Evolutionary conservation across 306 rosid genomes (phyloP), one percentile per base, ranked within the genome.

Genomic region (Phaseolus lunatus): DNA sequence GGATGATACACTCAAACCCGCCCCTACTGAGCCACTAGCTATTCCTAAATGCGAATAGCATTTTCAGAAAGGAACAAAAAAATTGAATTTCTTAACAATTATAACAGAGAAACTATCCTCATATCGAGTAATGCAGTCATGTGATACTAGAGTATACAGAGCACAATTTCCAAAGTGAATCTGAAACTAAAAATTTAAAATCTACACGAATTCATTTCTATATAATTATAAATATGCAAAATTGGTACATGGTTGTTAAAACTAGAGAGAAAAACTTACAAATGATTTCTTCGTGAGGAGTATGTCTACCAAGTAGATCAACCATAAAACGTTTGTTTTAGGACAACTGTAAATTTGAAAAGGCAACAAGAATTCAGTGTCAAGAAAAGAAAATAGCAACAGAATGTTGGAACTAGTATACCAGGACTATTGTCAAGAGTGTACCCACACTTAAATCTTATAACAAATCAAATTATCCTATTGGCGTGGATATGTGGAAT

Each of bases 301-400:
- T 76, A 86, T 83, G 69, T 92, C 97, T 64, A 95, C 98, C 87
- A 92, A 85, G 86, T 95, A 92, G 57, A 80, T 81, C 91, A 95
- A 76, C 99, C 98, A 95, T 61, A 91, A 72, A 66, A 91, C 98
- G 75, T 95, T 95, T 44, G 98, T 95, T 86, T 77, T 89, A 29
- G 97, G 94, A 80, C 82, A 92, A 82, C 98, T 92, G 97, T 81
- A 84, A 85, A 82, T 73, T 80, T 77, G 63, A 49, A 73, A 64
- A 83, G 52, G 62, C 47, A 62, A 49, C 67, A 53, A 63, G 19
- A 48, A 70, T 47, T 87, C 44, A 77, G 73, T 10, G 75, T 75
- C 58, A 5, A 26, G 15, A 45, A 43, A 75, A 79, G 16, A 35
- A 47, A 26, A 62, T 52, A 68, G 27, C 31, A 27, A 2, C 31